Conservation (phyloP, 345 rosid species). For the Brassica juncea region DNA sequence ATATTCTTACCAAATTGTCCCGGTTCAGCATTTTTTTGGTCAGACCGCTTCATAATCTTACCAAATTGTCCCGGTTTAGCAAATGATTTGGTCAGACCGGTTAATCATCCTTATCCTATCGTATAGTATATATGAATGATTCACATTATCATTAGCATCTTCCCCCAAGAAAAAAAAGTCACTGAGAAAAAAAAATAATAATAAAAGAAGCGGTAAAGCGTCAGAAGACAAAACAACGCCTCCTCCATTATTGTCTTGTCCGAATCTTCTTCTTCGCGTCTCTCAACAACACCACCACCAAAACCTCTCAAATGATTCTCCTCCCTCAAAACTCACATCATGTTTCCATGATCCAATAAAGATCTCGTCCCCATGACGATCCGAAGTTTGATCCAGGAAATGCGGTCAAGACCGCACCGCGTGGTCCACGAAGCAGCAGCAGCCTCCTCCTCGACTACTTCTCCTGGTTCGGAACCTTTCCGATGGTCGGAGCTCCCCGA, state of each 20-base stretch:
- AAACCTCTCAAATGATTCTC: conserved; percentile 27
- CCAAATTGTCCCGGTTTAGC: not conserved
- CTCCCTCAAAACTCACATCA: not conserved
- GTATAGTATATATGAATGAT: not conserved
- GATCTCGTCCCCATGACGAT: conserved; percentile 46
- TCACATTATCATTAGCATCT: not conserved
- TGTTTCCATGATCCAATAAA: conserved; percentile 15
- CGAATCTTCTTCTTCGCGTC: conserved; percentile 36
- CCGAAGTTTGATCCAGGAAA: conserved; percentile 49
- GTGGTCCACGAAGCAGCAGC: conserved; percentile 51
- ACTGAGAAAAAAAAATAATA: not conserved
- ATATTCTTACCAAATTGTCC: too few species aligned
- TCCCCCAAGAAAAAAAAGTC: not conserved
- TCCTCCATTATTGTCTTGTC: conserved; percentile 32
- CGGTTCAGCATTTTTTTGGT: too few species aligned
- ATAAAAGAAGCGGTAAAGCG: conserved; percentile 22
- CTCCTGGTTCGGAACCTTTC: conserved; percentile 37
- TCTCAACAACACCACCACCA: conserved; percentile 25
- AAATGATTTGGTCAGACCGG: not conserved
- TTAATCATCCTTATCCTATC: not conserved
- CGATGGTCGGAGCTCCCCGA: conserved; percentile 77
- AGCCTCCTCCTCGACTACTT: not conserved
- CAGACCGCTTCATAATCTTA: not conserved
- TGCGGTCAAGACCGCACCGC: conserved; percentile 61
- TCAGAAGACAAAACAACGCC: not conserved